Base-by-base conservation (phyloP, 2,329 filamentous ascomycete genomes). In the Cladosporium halotolerans region DNA sequence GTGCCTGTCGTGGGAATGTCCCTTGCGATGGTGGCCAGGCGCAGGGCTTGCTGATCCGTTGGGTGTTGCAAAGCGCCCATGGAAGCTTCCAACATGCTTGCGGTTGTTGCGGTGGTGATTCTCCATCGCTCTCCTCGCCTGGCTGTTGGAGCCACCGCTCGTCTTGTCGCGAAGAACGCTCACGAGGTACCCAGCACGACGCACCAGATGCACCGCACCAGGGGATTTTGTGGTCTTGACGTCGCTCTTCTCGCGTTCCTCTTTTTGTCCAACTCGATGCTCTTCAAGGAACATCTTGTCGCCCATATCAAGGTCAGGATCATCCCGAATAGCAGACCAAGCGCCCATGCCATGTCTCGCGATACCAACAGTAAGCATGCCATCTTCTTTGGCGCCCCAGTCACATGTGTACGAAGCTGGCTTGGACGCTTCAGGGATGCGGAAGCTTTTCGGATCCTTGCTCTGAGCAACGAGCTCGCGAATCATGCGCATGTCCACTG, bases 261-360 rank as follows among this genome's bases (percentile, higher is more conserved):
- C 91, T 69, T 97, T 97, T 73, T 95, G 93, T 69, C 95, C 93
- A 14, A 97, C 92, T n/a, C 92, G 87, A 69, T 97, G 91, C 70
- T 99, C 95, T 68, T 99, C 93, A 1, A 99, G 75, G 73, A 95
- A 99, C 68, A 97, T 88, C 66, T 96, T 97, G 63, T 96, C 90
- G 1, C 77, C 75, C 74, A 99, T 84, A 8, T 84, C 87, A 18
- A 99, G 81, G 32, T 96, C 90, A 1, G 82, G 74, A 65, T 99
- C 93, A 62, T 99, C 93, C 6, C 93, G 85, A 63, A 99, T 97
- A 62, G 91, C 86, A 1, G 86, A 81, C 93, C 93, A 99, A 2
- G 92, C 91, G 53, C 95, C 95, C 66, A 96, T 97, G 2, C 93
- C 93, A 66, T 99, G 92, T 53, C 86, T 84, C 61, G 90, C 85